Percentiles rank a stretch among this genome's conserved stretches.
phyloP scores from a whole-genome alignment of 2,329 filamentous ascomycete genomes.

The Diaporthe vaccinii region DNA sequence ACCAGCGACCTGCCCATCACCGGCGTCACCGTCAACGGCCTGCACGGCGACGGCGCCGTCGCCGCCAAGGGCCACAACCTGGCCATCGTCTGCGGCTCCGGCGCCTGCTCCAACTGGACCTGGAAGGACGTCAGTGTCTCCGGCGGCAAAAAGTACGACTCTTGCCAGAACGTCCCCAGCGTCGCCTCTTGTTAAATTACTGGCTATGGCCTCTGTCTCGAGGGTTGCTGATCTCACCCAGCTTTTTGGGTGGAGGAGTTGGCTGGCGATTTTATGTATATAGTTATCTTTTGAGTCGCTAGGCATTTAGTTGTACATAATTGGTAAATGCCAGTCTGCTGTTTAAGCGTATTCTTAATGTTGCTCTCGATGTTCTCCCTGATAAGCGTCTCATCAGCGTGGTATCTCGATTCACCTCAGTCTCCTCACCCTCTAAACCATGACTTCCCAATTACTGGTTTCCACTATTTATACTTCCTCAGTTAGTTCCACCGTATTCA shows the following conservation, averaged over 20 bases:
- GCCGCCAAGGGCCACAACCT: conserved; percentile 25
- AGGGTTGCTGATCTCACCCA: not conserved
- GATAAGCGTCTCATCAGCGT: not conserved
- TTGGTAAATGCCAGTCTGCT: conserved; percentile 18
- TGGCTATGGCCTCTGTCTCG: not conserved
- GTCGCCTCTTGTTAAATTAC: conserved; percentile 17
- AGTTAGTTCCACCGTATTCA: not conserved
- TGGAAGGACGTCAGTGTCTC: conserved; percentile 35
- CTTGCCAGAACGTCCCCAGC: conserved; percentile 37
- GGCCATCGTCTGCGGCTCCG: conserved; percentile 38
- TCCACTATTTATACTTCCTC: not conserved
- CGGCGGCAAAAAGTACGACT: conserved; percentile 27
- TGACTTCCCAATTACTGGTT: not conserved
- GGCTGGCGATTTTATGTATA: conserved; percentile 21
- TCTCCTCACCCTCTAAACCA: not conserved
- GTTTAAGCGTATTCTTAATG: not conserved
- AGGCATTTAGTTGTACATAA: conserved; percentile 16
- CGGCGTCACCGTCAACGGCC: conserved; percentile 31
- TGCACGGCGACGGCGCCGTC: conserved; percentile 33
- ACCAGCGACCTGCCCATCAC: conserved; percentile 40
- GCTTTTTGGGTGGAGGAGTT: not conserved
- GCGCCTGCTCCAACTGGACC: conserved; percentile 39
- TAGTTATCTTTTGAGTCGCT: conserved; percentile 24
- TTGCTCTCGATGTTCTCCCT: not conserved
- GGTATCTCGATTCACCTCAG: not conserved